Percentiles rank a stretch among this genome's conserved stretches.
These are phyloP conservation scores for Fusarium staphyleae DNA, from an alignment of 2,329 filamentous ascomycete species.

Conservation along the genomic window DNA sequence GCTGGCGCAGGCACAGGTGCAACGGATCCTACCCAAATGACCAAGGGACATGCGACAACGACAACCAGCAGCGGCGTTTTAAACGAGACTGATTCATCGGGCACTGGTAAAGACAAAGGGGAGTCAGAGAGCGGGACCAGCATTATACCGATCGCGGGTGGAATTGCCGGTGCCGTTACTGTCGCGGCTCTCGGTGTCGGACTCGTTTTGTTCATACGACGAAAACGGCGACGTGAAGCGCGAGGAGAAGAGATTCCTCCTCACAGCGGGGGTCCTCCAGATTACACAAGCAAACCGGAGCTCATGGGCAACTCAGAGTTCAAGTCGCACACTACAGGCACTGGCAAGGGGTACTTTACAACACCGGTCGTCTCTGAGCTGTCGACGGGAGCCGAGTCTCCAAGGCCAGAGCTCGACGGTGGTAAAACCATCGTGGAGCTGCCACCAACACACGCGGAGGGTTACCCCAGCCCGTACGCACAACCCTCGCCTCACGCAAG, in stretches of 20 bases:
- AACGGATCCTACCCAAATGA: conserved; percentile 18
- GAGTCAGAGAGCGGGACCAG: conserved; percentile 24
- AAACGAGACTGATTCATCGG: neutral
- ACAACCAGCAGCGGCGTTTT: neutral
- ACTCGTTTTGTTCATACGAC: conserved; percentile 49
- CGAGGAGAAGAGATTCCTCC: conserved; percentile 35
- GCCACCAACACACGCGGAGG: conserved; percentile 30
- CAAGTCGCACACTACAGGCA: neutral
- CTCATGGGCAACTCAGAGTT: conserved; percentile 34
- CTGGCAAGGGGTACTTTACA: conserved; percentile 8
- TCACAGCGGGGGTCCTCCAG: conserved; percentile 21
- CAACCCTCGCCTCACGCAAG: conserved; percentile 31
- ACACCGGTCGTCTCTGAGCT: conserved; percentile 25
- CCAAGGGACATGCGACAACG: conserved; percentile 20
- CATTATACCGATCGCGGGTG: conserved; percentile 47
- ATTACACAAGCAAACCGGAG: conserved; percentile 46
- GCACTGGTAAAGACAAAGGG: conserved; percentile 1
- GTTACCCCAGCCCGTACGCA: conserved; percentile 24
- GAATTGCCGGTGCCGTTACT: conserved; percentile 40
- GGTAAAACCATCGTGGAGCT: conserved; percentile 34
- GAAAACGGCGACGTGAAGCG: conserved; percentile 40
- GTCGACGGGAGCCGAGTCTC: conserved; percentile 37
- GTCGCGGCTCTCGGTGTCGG: conserved; percentile 41
- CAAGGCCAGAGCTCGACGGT: conserved; percentile 38
- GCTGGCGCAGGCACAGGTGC: conserved; percentile 17